phyloP scores from a whole-genome alignment of 2,329 filamentous ascomycete genomes.

The Colletotrichum limetticola region DNA sequence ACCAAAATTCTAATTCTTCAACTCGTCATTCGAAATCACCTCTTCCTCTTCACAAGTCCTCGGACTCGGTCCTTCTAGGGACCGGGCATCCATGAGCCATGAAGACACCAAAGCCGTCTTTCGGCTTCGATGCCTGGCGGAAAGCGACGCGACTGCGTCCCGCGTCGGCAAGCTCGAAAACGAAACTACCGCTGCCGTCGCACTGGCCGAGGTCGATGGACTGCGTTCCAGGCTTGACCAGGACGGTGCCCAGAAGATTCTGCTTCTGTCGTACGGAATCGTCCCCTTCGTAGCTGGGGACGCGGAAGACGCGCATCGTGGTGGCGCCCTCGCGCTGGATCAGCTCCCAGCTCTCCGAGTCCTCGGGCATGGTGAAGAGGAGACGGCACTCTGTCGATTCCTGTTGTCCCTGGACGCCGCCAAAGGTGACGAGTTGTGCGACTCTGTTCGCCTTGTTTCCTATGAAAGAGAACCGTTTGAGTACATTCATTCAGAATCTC shows the following conservation, averaged over 20 bases:
- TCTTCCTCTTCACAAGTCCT: conserved; percentile 18
- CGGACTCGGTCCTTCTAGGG: neutral
- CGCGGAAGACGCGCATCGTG: conserved; percentile 18
- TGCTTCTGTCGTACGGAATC: conserved; percentile 5
- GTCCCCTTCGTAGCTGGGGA: conserved; percentile 5
- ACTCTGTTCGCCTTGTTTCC: conserved; percentile 33
- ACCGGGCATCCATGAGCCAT: conserved; percentile 12
- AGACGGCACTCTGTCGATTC: conserved; percentile 14
- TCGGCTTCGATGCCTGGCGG: conserved; percentile 23
- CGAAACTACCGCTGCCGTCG: conserved; percentile 29
- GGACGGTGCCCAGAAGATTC: conserved; percentile 20
- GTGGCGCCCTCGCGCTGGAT: conserved; percentile 33
- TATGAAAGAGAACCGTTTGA: conserved; percentile 8
- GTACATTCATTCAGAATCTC: neutral
- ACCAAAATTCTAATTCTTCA: neutral
- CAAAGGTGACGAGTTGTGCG: conserved; percentile 32
- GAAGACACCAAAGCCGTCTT: conserved; percentile 30
- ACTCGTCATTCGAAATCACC: neutral
- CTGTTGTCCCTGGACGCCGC: neutral
- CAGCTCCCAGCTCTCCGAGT: conserved; percentile 35
- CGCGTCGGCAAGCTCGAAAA: conserved; percentile 26
- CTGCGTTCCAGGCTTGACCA: conserved; percentile 28
- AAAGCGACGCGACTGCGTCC: conserved; percentile 33
- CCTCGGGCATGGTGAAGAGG: conserved; percentile 32
- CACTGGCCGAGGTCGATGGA: conserved; percentile 24